Evolutionary conservation across 176 grass and related monocot genomes (phyloP).

Genomic region (Aegilops umbellulata): DNA sequence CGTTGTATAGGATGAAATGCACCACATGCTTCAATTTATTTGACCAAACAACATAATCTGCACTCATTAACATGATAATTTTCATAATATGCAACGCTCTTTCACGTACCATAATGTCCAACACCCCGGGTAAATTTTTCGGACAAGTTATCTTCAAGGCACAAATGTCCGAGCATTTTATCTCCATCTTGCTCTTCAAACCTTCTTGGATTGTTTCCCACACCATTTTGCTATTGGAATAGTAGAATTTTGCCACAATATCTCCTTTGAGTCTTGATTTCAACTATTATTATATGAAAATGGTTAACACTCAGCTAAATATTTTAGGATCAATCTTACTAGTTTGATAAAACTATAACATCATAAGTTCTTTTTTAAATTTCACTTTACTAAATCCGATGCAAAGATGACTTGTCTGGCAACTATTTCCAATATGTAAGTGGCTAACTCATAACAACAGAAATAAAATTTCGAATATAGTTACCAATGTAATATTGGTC

Average conservation of each 20-base stretch:
- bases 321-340: not conserved
- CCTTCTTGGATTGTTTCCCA: conserved; percentile 58
- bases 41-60: not conserved
- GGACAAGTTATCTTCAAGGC: conserved; percentile 47
- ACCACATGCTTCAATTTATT: not conserved
- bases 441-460: not conserved
- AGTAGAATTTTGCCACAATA: conserved; percentile 60
- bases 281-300: not conserved
- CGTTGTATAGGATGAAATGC: not conserved
- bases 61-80: not conserved
- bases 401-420: not conserved
- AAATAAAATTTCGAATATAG: not conserved
- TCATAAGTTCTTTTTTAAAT: not conserved
- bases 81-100: not conserved
- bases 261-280: conserved; percentile 53
- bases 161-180: conserved; percentile 42
- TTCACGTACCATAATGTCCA: conserved; percentile 51
- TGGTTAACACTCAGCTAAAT: not conserved
- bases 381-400: not conserved
- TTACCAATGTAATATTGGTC: not conserved
- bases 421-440: not conserved
- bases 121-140: conserved; percentile 32
- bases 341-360: not conserved
- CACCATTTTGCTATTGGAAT: conserved; percentile 38
- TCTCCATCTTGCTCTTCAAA: conserved; percentile 64